Evolutionary conservation across 495 filamentous ascomycete genomes (phyloP), one percentile per base, ranked within the genome.

Genomic region (Penicillium lividum): DNA sequence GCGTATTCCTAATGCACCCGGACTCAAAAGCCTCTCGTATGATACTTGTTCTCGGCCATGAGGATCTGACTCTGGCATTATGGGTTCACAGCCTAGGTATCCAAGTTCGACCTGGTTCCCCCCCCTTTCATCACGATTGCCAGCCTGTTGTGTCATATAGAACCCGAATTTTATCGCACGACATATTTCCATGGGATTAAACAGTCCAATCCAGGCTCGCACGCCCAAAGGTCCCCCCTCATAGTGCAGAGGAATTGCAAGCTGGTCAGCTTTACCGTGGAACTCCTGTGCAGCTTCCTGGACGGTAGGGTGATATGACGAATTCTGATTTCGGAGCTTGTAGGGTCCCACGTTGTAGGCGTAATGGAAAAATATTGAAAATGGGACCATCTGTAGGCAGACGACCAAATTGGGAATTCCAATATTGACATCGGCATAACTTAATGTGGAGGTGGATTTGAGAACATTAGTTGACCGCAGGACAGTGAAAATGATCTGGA

Each of bases 351-450:
- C 22, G 22, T 54, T 54, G 51, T 73, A 77, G 3, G 73, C 69
- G 36, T 61, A 73, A 50, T 61, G 62, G 57, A 75, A 67, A 38
- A 74, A 68, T 11, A 71, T 22, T 10, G 69, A 62, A 30, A 75
- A 70, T 6, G 68, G 60, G 0, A 75, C 65, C 69, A 73, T 70
- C 36, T 74, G 69, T 40, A 72, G 42, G 43, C 69, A 75, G 30
- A 71, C 67, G 11, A 75, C 54, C 42, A 77, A 54, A 4, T 57
- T 66, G 1, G 69, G 69, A 15, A 75, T 56, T 9, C 74, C 72
- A 50, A 71, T 68, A 22, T 66, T 60, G 33, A 71, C 48, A 50
- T 77, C 74, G 16, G 64, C 64, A 51, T 68, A 75, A 47, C 57
- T 72, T 27, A 74, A 43, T 3, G 49, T 72, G 7, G 62, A 50